Conservation (phyloP, 2,329 filamentous ascomycete genomes). For the Pleomassaria siparia region DNA sequence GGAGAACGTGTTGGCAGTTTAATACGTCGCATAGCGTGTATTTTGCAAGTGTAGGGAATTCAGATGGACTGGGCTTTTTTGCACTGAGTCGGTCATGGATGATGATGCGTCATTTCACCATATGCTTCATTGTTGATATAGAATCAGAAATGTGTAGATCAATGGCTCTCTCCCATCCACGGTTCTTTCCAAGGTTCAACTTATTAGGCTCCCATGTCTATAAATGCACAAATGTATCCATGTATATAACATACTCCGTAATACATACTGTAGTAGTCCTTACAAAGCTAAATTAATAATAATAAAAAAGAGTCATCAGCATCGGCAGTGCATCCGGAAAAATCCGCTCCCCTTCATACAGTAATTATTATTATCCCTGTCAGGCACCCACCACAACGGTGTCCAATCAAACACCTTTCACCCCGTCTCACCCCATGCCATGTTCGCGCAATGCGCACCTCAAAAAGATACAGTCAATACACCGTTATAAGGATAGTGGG, state of each 20-base stretch:
- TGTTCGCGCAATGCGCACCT: not conserved
- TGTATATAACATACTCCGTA: no score
- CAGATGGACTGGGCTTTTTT: no score
- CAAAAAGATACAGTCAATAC: no score
- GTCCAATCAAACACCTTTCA: not conserved
- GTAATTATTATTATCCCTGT: not conserved
- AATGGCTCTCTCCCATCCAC: no score
- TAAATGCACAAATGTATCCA: no score
- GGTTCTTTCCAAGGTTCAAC: no score
- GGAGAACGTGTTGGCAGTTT: conserved; percentile 5
- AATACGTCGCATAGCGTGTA: not conserved
- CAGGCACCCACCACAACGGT: not conserved
- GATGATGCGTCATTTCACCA: not conserved
- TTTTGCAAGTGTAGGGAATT: not conserved
- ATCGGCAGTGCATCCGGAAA: not conserved
- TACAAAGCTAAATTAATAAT: no score
- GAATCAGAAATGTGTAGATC: no score
- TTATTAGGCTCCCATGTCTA: no score
- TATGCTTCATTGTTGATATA: no score
- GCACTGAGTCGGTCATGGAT: not conserved
- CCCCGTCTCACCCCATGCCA: not conserved
- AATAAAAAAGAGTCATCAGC: not conserved
- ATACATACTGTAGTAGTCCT: no score
- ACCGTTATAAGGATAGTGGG: no score
- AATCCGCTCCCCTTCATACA: not conserved